These are phyloP conservation scores for Diaporthe ampelina DNA, from an alignment of 2,329 filamentous ascomycete species.

Conservation along the genomic window DNA sequence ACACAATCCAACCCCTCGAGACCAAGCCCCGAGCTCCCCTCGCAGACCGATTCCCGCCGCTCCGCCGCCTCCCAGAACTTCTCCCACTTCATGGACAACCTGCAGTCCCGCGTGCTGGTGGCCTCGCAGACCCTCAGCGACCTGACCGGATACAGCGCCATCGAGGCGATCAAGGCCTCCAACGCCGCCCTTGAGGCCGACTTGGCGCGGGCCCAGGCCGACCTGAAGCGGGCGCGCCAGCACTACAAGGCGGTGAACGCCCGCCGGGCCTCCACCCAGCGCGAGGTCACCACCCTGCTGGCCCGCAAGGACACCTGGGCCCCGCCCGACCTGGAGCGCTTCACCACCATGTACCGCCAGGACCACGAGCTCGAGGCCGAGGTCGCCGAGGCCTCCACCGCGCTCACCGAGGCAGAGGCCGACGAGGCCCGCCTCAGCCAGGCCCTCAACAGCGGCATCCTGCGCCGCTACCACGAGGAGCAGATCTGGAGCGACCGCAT, in stretches of 20 bases:
- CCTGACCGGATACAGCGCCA: slow-evolving; percentile 92
- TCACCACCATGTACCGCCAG: slow-evolving; percentile 90
- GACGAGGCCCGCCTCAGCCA: slow-evolving; percentile 83
- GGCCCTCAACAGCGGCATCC: slow-evolving; percentile 83
- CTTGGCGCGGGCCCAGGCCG: slow-evolving; percentile 71
- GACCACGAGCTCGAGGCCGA: slow-evolving; percentile 94
- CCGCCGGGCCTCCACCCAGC: slow-evolving; percentile 88
- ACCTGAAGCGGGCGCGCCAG: slow-evolving; percentile 79
- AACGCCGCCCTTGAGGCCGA: slow-evolving; percentile 77
- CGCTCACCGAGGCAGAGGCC: slow-evolving; percentile 81
- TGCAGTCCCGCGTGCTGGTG: slow-evolving; percentile 86
- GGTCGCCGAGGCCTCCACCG: slow-evolving; percentile 79
- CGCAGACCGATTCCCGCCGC: slow-evolving; percentile 60
- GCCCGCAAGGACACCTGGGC: slow-evolving; percentile 96
- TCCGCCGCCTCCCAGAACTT: slow-evolving; percentile 64
- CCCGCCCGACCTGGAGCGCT: slow-evolving; percentile 88
- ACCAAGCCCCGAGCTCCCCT: slow-evolving; percentile 56
- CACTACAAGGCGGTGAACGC: slow-evolving; percentile 87
- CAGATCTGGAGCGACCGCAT: slow-evolving; percentile 99
- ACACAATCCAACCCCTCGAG: slow-evolving; percentile 11
- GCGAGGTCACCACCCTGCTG: slow-evolving; percentile 93
- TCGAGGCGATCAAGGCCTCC: slow-evolving; percentile 85
- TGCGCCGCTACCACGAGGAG: slow-evolving; percentile 96
- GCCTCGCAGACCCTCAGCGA: slow-evolving; percentile 93
- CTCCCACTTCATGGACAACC: slow-evolving; percentile 84